Percentiles rank a stretch among this genome's conserved stretches.
Evolutionary conservation across 1,284 basidiomycete genomes (phyloP).

Genomic region (Moesziomyces aphidis): DNA sequence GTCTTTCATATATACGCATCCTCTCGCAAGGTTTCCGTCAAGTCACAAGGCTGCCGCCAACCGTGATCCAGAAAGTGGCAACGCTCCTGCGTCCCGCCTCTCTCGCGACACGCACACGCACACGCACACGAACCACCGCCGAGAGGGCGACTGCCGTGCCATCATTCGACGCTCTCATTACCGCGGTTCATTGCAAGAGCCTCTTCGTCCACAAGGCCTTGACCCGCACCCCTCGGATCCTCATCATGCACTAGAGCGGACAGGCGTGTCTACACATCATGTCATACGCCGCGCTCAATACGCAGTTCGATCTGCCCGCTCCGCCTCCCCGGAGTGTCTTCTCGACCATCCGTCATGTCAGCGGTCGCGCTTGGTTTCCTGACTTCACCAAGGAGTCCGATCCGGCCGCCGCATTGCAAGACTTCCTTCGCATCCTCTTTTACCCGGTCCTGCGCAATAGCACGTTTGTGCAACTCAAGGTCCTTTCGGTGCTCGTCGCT

Average conservation of each 20-base stretch:
- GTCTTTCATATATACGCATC: not conserved
- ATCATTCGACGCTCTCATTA: no score
- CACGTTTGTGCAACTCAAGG: slow-evolving; percentile 37
- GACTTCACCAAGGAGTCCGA: slow-evolving; percentile 20
- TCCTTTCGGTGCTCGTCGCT: slow-evolving; percentile 20
- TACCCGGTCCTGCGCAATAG: slow-evolving; percentile 9
- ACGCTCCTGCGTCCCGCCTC: not conserved
- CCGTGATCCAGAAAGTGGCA: no score
- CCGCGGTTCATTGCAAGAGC: no score
- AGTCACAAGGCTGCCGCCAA: not conserved
- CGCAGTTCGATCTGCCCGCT: slow-evolving; percentile 13
- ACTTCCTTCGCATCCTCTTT: slow-evolving; percentile 30
- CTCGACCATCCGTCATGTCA: slow-evolving; percentile 15
- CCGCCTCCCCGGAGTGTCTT: slow-evolving; percentile 24
- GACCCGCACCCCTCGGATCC: not conserved
- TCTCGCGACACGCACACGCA: no score
- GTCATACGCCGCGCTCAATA: slow-evolving; percentile 30
- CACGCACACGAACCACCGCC: no score
- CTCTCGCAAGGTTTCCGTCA: not conserved
- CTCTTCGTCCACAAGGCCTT: not conserved
- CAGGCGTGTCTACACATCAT: slow-evolving; percentile 1
- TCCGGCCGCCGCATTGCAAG: slow-evolving; percentile 11
- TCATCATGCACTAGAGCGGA: not conserved
- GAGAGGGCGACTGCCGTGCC: no score
- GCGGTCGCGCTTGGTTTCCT: slow-evolving; percentile 35